Evolutionary conservation across 257 asterid species (phyloP).

Genomic region (Forsythia suspensa): DNA sequence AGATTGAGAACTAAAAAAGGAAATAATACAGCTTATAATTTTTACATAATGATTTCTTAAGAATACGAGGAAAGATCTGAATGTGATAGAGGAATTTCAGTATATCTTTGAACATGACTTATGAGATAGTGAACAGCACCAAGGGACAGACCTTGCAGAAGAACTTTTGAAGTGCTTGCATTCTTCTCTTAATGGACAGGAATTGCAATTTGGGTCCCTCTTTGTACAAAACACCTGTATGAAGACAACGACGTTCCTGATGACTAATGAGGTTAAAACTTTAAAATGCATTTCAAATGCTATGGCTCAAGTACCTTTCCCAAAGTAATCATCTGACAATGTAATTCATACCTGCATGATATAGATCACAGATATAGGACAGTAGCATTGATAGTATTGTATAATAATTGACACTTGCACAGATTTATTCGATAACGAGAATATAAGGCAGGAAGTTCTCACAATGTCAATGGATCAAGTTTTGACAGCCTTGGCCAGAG

Average conservation of each 20-base stretch:
- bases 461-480: conserved; percentile 12
- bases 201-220: conserved; percentile 26
- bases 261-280: neutral
- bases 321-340: conserved; percentile 27
- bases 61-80: neutral
- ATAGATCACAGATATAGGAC: neutral
- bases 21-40: neutral
- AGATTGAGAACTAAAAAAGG: neutral
- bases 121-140: neutral
- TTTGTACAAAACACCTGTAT: conserved; percentile 27
- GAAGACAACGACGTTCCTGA: neutral
- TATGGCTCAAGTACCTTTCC: conserved; percentile 18
- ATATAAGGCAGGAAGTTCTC: conserved; percentile 8
- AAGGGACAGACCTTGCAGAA: neutral
- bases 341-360: conserved; percentile 28
- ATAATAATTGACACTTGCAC: neutral
- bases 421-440: neutral
- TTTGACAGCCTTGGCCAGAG: conserved; percentile 22
- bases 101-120: no score
- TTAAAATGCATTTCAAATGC: neutral
- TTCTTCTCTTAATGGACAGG: conserved; percentile 30
- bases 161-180: conserved; percentile 22
- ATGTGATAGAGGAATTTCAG: neutral
- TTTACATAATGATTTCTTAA: neutral
- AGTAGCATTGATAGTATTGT: neutral